Conservation (phyloP, 2,329 filamentous ascomycete species). For the Chrysosporium keratinophilum region DNA sequence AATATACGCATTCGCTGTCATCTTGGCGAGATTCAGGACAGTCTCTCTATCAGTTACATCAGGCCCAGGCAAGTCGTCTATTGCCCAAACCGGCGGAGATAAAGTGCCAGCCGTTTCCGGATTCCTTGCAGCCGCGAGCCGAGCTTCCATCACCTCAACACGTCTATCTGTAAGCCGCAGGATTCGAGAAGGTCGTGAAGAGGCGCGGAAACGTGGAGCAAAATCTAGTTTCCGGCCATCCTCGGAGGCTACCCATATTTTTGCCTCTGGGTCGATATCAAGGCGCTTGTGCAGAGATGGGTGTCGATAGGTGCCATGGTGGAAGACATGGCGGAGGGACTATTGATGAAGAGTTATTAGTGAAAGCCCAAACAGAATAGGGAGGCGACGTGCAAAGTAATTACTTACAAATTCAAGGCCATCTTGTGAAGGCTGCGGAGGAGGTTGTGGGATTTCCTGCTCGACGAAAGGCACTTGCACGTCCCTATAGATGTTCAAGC, state of each 20-base stretch:
- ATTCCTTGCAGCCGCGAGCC: conserved; percentile 62
- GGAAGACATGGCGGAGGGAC: conserved; percentile 73
- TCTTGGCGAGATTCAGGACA: conserved; percentile 70
- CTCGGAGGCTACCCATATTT: conserved; percentile 39
- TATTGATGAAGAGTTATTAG: conserved; percentile 13
- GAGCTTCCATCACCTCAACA: conserved; percentile 63
- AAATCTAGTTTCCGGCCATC: conserved; percentile 32
- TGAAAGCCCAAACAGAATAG: neutral
- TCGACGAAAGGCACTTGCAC: neutral
- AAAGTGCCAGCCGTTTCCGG: conserved; percentile 58
- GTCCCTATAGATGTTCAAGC: neutral
- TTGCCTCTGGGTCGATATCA: conserved; percentile 55
- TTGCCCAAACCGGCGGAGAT: conserved; percentile 66
- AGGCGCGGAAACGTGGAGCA: conserved; percentile 47
- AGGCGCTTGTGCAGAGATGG: conserved; percentile 66
- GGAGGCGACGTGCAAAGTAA: neutral
- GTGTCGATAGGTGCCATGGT: conserved; percentile 74
- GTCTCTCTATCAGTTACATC: conserved; percentile 79
- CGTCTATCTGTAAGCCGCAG: conserved; percentile 72
- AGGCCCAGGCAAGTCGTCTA: conserved; percentile 67
- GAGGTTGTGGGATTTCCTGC: conserved; percentile 16
- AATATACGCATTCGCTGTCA: conserved; percentile 85
- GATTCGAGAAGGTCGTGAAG: conserved; percentile 58
- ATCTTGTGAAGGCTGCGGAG: conserved; percentile 20
- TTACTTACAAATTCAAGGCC: conserved; percentile 31